phyloP scores from a whole-genome alignment of 2,329 filamentous ascomycete genomes.

The Akanthomyces lecanii region DNA sequence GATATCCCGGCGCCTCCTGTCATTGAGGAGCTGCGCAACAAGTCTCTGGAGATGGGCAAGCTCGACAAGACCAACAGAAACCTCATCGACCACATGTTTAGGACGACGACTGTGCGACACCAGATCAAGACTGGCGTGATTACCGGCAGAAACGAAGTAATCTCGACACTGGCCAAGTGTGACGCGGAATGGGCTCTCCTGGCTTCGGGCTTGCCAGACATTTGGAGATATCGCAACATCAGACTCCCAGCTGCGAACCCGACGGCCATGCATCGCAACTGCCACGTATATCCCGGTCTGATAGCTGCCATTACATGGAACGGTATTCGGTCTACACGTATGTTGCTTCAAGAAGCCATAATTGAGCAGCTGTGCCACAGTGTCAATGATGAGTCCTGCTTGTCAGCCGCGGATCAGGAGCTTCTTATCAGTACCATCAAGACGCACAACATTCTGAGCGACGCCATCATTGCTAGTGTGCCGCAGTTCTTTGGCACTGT shows the following conservation, averaged over 20 bases:
- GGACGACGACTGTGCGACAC: slow-evolving; percentile 43
- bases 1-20: slow-evolving; percentile 45
- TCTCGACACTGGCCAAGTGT: slow-evolving; percentile 35
- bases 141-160: slow-evolving; percentile 31
- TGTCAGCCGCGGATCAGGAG: slow-evolving; percentile 30
- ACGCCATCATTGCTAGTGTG: slow-evolving; percentile 42
- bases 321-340: slow-evolving; percentile 41
- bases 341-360: slow-evolving; percentile 46
- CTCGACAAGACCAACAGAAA: slow-evolving; percentile 37
- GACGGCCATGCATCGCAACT: slow-evolving; percentile 38
- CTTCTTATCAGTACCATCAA: slow-evolving; percentile 35
- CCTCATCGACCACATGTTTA: slow-evolving; percentile 42
- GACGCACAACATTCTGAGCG: slow-evolving; percentile 36
- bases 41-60: slow-evolving; percentile 36
- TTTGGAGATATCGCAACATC: slow-evolving; percentile 41
- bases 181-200: slow-evolving; percentile 41
- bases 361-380: slow-evolving; percentile 39
- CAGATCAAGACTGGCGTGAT: slow-evolving; percentile 40
- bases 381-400: slow-evolving; percentile 26
- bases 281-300: slow-evolving; percentile 45
- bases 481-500: slow-evolving; percentile 49
- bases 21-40: slow-evolving; percentile 42
- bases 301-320: slow-evolving; percentile 46
- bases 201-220: slow-evolving; percentile 34
- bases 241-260: slow-evolving; percentile 36